Evolutionary conservation across 1,139 yeast species (phyloP).

Genomic region (Torulaspora pretoriensis): DNA sequence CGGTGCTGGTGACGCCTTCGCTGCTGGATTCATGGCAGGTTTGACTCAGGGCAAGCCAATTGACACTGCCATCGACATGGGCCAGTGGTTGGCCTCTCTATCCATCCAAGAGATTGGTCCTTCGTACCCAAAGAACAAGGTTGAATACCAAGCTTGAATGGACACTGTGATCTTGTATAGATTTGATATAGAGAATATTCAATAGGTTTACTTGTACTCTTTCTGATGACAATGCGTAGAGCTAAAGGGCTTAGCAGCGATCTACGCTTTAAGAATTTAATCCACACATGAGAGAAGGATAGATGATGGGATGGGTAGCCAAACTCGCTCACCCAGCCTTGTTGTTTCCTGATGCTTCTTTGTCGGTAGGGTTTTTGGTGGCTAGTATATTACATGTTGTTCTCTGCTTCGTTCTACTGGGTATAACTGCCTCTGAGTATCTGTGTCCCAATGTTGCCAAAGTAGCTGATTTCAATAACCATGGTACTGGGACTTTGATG

Average conservation of each 20-base stretch:
- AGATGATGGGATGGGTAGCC: constrained; percentile 22
- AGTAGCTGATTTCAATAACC: constrained; percentile 24
- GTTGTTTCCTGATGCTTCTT: constrained; percentile 22
- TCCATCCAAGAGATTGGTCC: constrained; percentile 95
- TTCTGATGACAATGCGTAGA: not conserved
- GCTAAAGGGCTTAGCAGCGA: not conserved
- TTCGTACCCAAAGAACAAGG: constrained; percentile 77
- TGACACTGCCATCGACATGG: constrained; percentile 66
- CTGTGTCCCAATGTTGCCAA: constrained; percentile 35
- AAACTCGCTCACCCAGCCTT: constrained; percentile 30
- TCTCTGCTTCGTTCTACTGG: constrained; percentile 31
- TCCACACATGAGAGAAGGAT: not conserved
- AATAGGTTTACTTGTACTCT: not conserved
- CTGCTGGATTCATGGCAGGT: constrained; percentile 94
- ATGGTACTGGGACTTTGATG: constrained; percentile 28
- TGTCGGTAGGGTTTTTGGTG: constrained; percentile 22
- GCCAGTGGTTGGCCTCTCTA: constrained; percentile 94
- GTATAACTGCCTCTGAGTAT: constrained; percentile 36
- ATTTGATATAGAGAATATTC: constrained; percentile 6
- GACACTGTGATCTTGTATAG: not conserved
- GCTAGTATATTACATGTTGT: constrained; percentile 26
- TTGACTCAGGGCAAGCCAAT: constrained; percentile 69
- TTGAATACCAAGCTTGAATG: constrained; percentile 20
- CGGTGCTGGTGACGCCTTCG: constrained; percentile 99
- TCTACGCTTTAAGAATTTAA: not conserved